phyloP scores from a whole-genome alignment of 73 alveolate genomes.

The Paramecium pentaurelia region DNA sequence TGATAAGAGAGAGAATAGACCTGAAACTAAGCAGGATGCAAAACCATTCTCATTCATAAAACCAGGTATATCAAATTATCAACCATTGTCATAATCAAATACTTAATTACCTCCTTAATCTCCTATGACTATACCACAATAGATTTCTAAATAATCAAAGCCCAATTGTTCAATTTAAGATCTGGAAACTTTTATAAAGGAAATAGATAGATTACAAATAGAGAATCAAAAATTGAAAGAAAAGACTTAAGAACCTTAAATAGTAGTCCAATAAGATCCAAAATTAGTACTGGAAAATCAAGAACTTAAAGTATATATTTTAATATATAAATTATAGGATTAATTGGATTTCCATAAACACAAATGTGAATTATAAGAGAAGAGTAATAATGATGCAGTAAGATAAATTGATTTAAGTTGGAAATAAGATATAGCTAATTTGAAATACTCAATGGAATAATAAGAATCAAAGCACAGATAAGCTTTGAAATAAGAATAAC shows the following conservation, averaged over 20 bases:
- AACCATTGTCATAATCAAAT: not conserved
- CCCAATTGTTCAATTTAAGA: not conserved
- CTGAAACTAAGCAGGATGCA: not conserved
- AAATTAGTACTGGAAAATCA: not conserved
- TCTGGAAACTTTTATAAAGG: not conserved
- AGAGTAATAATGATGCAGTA: not conserved
- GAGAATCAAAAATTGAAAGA: constrained; percentile 13
- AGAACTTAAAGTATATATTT: not conserved
- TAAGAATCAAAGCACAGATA: constrained; percentile 15
- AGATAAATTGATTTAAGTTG: constrained; percentile 21
- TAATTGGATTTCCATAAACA: constrained; percentile 8
- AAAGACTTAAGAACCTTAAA: not conserved
- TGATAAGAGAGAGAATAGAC: not conserved
- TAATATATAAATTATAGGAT: not conserved
- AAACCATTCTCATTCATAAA: not conserved
- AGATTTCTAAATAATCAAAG: not conserved
- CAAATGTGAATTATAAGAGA: not conserved
- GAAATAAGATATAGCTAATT: constrained; percentile 14
- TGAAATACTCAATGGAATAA: not conserved
- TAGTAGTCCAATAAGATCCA: not conserved
- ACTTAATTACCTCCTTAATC: not conserved
- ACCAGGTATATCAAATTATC: not conserved
- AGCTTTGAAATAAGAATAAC: not conserved
- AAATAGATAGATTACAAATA: not conserved
- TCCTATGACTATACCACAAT: not conserved